Conservation (phyloP, 257 asterid genomes). For the Solanum verrucosum region DNA sequence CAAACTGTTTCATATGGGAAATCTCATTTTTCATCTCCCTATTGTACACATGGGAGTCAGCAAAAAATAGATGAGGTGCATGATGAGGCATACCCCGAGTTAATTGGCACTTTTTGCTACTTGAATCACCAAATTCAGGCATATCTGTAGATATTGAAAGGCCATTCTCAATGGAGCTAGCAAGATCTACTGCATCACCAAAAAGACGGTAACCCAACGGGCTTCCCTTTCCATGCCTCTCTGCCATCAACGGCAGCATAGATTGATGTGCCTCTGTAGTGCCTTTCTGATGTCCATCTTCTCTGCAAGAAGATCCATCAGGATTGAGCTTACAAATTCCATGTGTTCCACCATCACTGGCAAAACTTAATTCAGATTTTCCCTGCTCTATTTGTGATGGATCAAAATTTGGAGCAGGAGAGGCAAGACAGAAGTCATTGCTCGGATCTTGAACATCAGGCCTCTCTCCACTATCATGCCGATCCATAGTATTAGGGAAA, state of each 20-base stretch:
- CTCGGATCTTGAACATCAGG: slow-evolving; percentile 38
- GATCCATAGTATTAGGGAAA: slow-evolving; percentile 58
- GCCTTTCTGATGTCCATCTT: slow-evolving; percentile 3
- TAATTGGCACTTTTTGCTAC: slow-evolving; percentile 3
- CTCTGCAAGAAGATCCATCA: slow-evolving; percentile 7
- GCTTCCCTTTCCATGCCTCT: background rate
- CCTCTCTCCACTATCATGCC: slow-evolving; percentile 55
- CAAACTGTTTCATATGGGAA: slow-evolving; percentile 12
- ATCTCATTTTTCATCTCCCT: slow-evolving; percentile 1
- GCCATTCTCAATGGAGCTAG: slow-evolving; percentile 7
- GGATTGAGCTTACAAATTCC: background rate
- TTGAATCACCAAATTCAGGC: slow-evolving; percentile 1
- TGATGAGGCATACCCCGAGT: slow-evolving; percentile 4
- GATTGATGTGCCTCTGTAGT: background rate
- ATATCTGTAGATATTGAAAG: background rate
- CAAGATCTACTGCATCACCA: slow-evolving; percentile 25
- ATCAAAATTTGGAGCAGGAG: slow-evolving; percentile 10
- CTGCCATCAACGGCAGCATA: background rate
- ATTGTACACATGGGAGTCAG: slow-evolving; percentile 14
- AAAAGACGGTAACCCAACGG: slow-evolving; percentile 4
- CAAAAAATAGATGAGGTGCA: slow-evolving; percentile 33
- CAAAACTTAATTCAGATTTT: slow-evolving; percentile 4
- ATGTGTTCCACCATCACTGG: background rate
- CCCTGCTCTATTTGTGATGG: slow-evolving; percentile 12
- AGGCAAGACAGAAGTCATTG: slow-evolving; percentile 12